These are phyloP conservation scores for Penicillium italicum DNA, from an alignment of 2,329 filamentous ascomycete species.

Conservation along the genomic window DNA sequence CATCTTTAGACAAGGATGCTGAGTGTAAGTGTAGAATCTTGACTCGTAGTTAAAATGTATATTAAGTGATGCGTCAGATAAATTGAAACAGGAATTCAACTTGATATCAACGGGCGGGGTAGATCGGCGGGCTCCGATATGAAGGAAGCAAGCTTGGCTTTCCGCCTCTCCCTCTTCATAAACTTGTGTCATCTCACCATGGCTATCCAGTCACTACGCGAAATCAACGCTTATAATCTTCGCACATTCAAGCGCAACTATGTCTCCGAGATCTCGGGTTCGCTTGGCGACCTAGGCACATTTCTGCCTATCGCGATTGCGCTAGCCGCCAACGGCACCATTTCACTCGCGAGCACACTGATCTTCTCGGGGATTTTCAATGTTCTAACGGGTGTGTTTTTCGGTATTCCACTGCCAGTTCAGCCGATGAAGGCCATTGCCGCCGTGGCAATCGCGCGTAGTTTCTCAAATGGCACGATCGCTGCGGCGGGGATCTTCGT, in stretches of 20 bases:
- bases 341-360: conserved; percentile 77
- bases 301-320: conserved; percentile 85
- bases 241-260: conserved; percentile 54
- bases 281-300: conserved; percentile 84
- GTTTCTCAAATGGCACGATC: conserved; percentile 65
- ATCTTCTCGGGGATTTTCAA: conserved; percentile 88
- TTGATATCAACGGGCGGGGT: conserved; percentile 8
- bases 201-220: conserved; percentile 26
- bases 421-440: conserved; percentile 91
- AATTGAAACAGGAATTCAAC: not conserved
- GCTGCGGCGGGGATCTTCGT: conserved; percentile 83
- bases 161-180: not conserved
- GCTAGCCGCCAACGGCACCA: conserved; percentile 70
- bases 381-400: conserved; percentile 72
- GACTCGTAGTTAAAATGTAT: no score
- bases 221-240: conserved; percentile 50
- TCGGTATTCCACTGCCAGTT: conserved; percentile 85
- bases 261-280: conserved; percentile 78
- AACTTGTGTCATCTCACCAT: conserved; percentile 12
- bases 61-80: no score
- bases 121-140: conserved; percentile 8
- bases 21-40: no score
- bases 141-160: conserved; percentile 3
- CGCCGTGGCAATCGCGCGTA: conserved; percentile 74
- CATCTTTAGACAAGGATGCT: no score